phyloP scores from a whole-genome alignment of 1,284 basidiomycete genomes.

The Cryptococcus hybrid region DNA sequence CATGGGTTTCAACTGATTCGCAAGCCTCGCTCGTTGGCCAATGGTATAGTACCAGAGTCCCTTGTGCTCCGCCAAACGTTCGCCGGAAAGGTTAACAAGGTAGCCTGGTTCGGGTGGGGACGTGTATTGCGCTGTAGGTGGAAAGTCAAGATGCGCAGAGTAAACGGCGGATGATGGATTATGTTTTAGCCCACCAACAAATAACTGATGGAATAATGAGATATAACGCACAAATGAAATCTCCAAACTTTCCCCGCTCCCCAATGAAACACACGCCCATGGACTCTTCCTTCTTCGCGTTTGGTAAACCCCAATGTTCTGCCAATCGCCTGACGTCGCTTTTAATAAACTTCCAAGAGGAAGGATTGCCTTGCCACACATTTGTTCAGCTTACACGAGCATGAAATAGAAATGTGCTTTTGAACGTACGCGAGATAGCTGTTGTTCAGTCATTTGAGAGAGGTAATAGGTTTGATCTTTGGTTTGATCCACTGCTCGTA shows the following conservation, averaged over 20 bases:
- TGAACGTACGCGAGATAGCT: slow-evolving; percentile 53
- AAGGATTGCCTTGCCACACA: slow-evolving; percentile 65
- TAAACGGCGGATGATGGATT: background rate
- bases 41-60: slow-evolving; percentile 90
- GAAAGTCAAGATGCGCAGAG: background rate
- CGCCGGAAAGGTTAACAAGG: slow-evolving; percentile 64
- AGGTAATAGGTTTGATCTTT: slow-evolving; percentile 98
- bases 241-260: slow-evolving; percentile 67
- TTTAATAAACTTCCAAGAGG: slow-evolving; percentile 67
- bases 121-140: slow-evolving; percentile 70
- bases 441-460: slow-evolving; percentile 66
- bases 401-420: background rate
- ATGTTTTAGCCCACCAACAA: background rate
- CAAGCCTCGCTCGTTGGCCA: slow-evolving; percentile 70
- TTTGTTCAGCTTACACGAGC: background rate
- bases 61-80: slow-evolving; percentile 61
- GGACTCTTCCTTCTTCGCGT: slow-evolving; percentile 76
- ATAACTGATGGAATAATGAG: background rate
- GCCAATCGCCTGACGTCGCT: slow-evolving; percentile 74
- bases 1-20: slow-evolving; percentile 62
- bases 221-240: slow-evolving; percentile 65
- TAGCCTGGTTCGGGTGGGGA: slow-evolving; percentile 57
- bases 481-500: slow-evolving; percentile 61
- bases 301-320: slow-evolving; percentile 63
- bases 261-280: slow-evolving; percentile 99